Conservation (phyloP, 2,329 filamentous ascomycete species). For the Sclerotinia sclerotiorum region DNA sequence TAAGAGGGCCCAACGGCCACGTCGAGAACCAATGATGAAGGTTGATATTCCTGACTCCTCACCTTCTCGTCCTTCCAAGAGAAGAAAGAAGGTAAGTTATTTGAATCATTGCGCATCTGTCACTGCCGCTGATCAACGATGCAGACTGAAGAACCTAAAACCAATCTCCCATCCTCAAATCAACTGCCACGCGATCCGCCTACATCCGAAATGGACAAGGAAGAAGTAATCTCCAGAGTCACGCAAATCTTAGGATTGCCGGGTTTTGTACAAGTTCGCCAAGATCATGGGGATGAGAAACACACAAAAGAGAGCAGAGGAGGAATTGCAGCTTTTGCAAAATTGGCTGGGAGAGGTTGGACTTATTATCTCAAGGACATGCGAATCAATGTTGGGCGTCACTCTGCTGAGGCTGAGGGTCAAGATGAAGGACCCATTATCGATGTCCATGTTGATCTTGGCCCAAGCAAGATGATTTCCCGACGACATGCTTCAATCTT, state of each 20-base stretch:
- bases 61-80: slow-evolving; percentile 61
- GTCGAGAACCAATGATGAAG: slow-evolving; percentile 40
- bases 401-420: slow-evolving; percentile 13
- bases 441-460: slow-evolving; percentile 79
- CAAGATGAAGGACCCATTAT: slow-evolving; percentile 41
- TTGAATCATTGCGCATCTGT: background rate
- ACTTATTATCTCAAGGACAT: slow-evolving; percentile 79
- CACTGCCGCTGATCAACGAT: slow-evolving; percentile 23
- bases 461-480: slow-evolving; percentile 79
- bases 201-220: slow-evolving; percentile 45
- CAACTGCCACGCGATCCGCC: slow-evolving; percentile 46
- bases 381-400: slow-evolving; percentile 62
- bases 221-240: slow-evolving; percentile 46
- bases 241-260: slow-evolving; percentile 34
- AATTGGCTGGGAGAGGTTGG: slow-evolving; percentile 79
- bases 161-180: slow-evolving; percentile 27
- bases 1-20: slow-evolving; percentile 43
- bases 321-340: slow-evolving; percentile 73
- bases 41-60: slow-evolving; percentile 48
- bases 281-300: slow-evolving; percentile 62
- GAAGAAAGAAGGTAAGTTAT: slow-evolving; percentile 58
- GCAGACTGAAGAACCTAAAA: slow-evolving; percentile 44
- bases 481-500: slow-evolving; percentile 73
- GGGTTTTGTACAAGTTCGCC: slow-evolving; percentile 56
- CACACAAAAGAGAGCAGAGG: slow-evolving; percentile 59